Evolutionary conservation across 371 early-diverging fungal genomes (phyloP).

Genomic region (Mortierella sp.): DNA sequence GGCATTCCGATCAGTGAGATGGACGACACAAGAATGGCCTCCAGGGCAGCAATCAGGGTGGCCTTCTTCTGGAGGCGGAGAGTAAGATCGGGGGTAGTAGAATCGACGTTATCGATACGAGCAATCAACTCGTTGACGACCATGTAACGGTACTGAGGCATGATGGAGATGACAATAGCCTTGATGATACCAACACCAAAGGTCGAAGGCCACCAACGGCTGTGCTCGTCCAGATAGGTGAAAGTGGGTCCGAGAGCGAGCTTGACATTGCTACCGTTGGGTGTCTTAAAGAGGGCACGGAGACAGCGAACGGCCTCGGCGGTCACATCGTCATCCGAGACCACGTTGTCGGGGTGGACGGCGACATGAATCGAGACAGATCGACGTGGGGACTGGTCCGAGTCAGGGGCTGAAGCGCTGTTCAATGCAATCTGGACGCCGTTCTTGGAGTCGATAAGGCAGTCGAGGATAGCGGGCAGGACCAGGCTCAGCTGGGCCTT

Average conservation of each 20-base stretch:
- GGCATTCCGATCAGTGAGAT: slow-evolving; percentile 82
- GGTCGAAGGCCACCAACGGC: slow-evolving; percentile 71
- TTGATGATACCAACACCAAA: slow-evolving; percentile 69
- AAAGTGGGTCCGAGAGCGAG: slow-evolving; percentile 64
- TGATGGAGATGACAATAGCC: slow-evolving; percentile 68
- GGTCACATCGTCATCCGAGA: slow-evolving; percentile 56
- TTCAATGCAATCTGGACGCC: slow-evolving; percentile 33
- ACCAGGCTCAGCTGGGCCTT: slow-evolving; percentile 69
- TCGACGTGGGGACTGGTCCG: slow-evolving; percentile 27
- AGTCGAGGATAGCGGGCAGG: slow-evolving; percentile 69
- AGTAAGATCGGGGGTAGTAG: slow-evolving; percentile 39
- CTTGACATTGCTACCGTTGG: slow-evolving; percentile 68
- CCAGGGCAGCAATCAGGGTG: slow-evolving; percentile 69
- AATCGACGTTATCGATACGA: slow-evolving; percentile 64
- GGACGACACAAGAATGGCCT: slow-evolving; percentile 67
- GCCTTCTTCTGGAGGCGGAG: slow-evolving; percentile 64
- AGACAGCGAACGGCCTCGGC: slow-evolving; percentile 65
- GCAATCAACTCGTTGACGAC: slow-evolving; percentile 74
- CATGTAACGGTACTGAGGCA: slow-evolving; percentile 80
- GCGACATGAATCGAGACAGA: slow-evolving; percentile 42
- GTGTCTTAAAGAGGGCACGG: slow-evolving; percentile 61
- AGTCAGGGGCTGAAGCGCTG: not conserved
- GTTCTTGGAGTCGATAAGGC: slow-evolving; percentile 42
- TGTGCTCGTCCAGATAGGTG: slow-evolving; percentile 68
- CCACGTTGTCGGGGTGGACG: slow-evolving; percentile 38